Conservation (phyloP, 495 filamentous ascomycete species). For the Penicillium coffeae region DNA sequence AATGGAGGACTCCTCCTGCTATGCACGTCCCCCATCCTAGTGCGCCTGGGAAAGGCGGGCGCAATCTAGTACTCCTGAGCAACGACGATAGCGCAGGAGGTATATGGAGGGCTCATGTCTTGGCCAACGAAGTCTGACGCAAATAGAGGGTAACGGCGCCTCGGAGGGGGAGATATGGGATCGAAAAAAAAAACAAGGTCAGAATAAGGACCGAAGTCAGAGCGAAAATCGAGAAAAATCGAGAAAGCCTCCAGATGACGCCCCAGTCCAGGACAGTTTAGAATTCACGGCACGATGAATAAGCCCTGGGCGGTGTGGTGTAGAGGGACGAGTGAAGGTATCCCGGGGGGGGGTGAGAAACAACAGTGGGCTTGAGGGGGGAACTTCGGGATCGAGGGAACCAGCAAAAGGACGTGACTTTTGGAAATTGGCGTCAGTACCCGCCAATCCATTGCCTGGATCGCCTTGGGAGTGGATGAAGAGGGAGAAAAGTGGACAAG, state of each 20-base stretch:
- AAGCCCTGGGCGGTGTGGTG: constrained; percentile 5
- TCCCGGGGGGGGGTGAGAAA: neutral
- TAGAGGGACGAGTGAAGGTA: neutral
- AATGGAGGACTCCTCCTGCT: constrained; percentile 41
- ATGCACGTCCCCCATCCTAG: constrained; percentile 37
- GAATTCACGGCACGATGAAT: constrained; percentile 15
- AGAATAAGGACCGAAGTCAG: neutral
- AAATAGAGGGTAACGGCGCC: neutral
- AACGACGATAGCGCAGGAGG: constrained; percentile 32
- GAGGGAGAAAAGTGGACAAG: constrained; percentile 23
- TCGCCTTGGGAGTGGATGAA: constrained; percentile 26
- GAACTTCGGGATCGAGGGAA: constrained; percentile 13
- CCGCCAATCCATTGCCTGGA: constrained; percentile 28
- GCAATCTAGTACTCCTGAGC: constrained; percentile 32
- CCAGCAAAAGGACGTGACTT: constrained; percentile 3
- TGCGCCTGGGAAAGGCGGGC: constrained; percentile 24
- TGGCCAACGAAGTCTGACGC: constrained; percentile 28
- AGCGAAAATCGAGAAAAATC: constrained; percentile 4
- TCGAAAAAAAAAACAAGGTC: neutral
- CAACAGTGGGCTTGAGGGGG: constrained; percentile 1
- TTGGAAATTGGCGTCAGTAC: constrained; percentile 27
- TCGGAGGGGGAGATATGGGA: too few species aligned
- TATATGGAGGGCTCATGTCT: constrained; percentile 34
- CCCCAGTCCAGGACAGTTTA: neutral
- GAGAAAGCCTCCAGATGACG: constrained; percentile 6